phyloP scores from a whole-genome alignment of 192 early-diverging fungal genomes.

The Coemansia sp. region DNA sequence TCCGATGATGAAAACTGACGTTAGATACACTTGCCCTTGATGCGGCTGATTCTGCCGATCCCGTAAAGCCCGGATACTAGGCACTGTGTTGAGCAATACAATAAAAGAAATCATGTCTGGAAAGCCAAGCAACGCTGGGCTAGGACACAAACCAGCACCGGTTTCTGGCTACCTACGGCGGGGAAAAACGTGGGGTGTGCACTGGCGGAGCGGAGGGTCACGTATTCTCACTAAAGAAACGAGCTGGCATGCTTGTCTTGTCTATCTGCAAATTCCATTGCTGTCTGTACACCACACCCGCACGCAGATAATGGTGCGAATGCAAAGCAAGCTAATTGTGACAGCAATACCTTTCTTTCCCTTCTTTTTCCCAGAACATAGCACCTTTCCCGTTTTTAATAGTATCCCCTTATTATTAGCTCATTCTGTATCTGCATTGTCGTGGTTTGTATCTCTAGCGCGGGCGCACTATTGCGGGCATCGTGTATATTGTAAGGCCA shows the following conservation, averaged over 20 bases:
- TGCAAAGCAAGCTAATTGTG: conserved; percentile 3
- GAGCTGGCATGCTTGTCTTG: too few species aligned
- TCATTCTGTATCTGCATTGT: not conserved
- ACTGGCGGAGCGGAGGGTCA: too few species aligned
- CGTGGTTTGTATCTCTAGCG: not conserved
- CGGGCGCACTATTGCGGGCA: not conserved
- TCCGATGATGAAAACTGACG: conserved; percentile 1
- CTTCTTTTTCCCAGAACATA: not conserved
- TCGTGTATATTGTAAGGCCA: not conserved
- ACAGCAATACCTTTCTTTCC: not conserved
- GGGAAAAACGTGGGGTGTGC: too few species aligned
- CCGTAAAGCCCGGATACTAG: not conserved
- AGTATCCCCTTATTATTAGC: not conserved
- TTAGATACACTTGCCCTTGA: not conserved
- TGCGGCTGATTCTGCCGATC: not conserved
- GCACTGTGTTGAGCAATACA: too few species aligned
- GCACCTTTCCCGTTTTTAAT: not conserved
- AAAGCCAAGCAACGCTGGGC: not conserved
- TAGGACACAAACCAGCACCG: not conserved
- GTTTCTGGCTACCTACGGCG: too few species aligned
- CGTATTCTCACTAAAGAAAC: not conserved
- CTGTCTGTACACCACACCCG: too few species aligned
- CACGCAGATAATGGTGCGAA: not conserved
- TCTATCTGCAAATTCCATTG: too few species aligned
- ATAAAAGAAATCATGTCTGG: not conserved